Evolutionary conservation across 257 asterid species (phyloP).

Genomic region (Gentiana straminea): DNA sequence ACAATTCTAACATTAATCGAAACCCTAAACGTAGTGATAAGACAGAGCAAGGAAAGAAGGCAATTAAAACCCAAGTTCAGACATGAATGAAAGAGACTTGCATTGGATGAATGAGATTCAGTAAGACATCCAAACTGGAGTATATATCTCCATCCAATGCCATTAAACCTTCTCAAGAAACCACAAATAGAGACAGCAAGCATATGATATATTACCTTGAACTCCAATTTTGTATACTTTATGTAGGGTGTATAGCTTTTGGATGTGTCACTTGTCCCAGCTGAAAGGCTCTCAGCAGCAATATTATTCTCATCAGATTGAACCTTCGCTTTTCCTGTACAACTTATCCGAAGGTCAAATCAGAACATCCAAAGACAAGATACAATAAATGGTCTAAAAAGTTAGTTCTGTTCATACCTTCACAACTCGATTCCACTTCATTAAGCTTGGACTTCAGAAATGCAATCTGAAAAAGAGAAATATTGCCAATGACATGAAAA

Average conservation of each 20-base stretch:
- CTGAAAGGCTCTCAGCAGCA: conserved; percentile 24
- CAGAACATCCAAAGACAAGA: background rate
- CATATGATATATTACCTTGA: conserved; percentile 44
- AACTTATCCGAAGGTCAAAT: conserved; percentile 12
- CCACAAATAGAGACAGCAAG: conserved; percentile 1
- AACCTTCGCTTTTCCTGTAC: conserved; percentile 29
- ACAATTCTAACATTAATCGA: no score
- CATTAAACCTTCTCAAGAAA: background rate
- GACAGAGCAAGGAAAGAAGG: background rate
- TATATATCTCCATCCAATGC: background rate
- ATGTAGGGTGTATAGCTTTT: conserved; percentile 69
- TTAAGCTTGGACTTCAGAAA: conserved; percentile 47
- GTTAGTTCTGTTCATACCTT: conserved; percentile 26
- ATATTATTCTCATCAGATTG: conserved; percentile 19
- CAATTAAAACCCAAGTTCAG: background rate
- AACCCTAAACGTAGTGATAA: background rate
- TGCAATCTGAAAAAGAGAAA: conserved; percentile 42
- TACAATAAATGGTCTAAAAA: conserved; percentile 1
- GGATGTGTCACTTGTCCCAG: conserved; percentile 26
- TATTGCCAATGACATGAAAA: conserved; percentile 15
- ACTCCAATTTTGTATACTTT: conserved; percentile 70
- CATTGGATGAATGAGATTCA: background rate
- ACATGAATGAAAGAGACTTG: background rate
- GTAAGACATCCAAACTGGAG: background rate
- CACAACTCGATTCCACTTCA: conserved; percentile 34